phyloP scores from a whole-genome alignment of 441 rosid species.

The Eutrema salsugineum region DNA sequence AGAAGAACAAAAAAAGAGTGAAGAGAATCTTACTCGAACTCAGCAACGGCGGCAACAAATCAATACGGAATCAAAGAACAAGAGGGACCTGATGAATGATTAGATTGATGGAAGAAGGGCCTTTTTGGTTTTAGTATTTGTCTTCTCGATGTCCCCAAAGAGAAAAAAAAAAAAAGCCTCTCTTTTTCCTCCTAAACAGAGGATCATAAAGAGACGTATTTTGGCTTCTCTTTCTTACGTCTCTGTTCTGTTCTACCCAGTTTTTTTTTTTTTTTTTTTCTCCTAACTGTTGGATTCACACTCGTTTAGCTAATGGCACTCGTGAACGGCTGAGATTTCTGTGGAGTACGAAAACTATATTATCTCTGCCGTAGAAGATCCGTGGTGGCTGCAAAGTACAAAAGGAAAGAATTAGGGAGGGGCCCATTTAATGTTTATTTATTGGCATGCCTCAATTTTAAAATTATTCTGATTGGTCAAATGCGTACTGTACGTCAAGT shows the following conservation, averaged over 20 bases:
- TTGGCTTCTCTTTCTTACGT: conserved; percentile 8
- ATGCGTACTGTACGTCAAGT: neutral
- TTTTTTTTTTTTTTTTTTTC: neutral
- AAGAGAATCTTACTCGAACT: conserved; percentile 17
- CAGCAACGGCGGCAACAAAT: neutral
- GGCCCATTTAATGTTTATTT: neutral
- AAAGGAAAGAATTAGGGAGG: neutral
- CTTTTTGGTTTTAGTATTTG: neutral
- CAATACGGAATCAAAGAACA: neutral
- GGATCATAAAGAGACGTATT: conserved; percentile 9
- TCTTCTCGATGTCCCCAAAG: conserved; percentile 7
- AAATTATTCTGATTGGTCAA: neutral
- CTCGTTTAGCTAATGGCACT: neutral
- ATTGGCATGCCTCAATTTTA: neutral
- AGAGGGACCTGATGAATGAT: neutral
- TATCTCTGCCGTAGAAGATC: neutral
- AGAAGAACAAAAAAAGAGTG: neutral
- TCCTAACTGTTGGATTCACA: neutral
- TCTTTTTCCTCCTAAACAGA: neutral
- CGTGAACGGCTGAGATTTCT: neutral
- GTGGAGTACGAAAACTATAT: neutral
- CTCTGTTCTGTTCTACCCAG: neutral
- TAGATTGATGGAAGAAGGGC: neutral
- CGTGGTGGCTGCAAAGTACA: neutral
- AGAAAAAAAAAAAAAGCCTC: neutral